A percentile compares a stretch with the other conserved stretches of the same genome.
phyloP scores from a whole-genome alignment of 73 alveolate species.

The Durusdinium trenchii region DNA sequence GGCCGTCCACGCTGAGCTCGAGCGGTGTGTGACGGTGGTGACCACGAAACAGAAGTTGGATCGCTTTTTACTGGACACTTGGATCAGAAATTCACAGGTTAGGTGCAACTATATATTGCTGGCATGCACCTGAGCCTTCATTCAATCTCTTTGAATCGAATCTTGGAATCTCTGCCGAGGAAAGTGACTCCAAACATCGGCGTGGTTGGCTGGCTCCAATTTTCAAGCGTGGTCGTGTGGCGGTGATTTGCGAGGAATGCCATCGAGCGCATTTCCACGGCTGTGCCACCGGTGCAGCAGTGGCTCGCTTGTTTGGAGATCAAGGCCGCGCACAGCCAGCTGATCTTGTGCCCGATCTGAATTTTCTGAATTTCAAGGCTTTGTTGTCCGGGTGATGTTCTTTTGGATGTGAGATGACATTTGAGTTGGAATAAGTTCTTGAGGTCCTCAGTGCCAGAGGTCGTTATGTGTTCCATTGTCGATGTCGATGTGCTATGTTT shows the following conservation, averaged over 20 bases:
- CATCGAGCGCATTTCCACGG: constrained; percentile 69
- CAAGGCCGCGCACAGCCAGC: neutral
- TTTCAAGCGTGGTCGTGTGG: constrained; percentile 58
- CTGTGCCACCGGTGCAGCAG: neutral
- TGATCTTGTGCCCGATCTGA: neutral
- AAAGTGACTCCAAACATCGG: too few species aligned
- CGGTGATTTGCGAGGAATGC: constrained; percentile 65
- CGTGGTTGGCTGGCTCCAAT: constrained; percentile 32
- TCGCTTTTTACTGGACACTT: neutral
- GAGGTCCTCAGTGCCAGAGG: too few species aligned
- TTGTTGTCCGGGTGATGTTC: neutral
- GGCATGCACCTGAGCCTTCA: too few species aligned
- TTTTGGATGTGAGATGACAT: neutral
- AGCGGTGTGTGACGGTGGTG: neutral
- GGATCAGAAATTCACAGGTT: neutral
- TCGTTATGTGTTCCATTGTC: too few species aligned
- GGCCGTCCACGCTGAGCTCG: neutral
- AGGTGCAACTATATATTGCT: too few species aligned
- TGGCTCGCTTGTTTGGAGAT: neutral
- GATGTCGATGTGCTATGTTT: too few species aligned
- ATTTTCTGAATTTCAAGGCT: neutral
- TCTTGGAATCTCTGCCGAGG: too few species aligned
- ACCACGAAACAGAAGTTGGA: constrained; percentile 43
- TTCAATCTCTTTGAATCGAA: neutral
- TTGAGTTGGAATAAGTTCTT: too few species aligned